Base-by-base conservation (phyloP, 1,284 basidiomycete genomes). In the Cutaneotrichosporon sp. region DNA sequence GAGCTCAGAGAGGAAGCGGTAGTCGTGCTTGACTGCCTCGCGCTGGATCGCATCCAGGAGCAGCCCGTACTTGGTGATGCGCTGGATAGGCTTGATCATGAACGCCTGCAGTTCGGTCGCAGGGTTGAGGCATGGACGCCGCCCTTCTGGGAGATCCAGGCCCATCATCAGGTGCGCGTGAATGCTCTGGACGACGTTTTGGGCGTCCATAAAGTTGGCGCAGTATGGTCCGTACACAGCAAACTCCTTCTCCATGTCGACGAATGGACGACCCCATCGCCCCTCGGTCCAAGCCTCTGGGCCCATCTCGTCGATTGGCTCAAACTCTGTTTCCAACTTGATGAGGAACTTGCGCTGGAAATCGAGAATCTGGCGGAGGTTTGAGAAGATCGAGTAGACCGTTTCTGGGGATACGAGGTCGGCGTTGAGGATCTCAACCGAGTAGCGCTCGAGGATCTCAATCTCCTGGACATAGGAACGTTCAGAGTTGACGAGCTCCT, bases 381-480 rank as follows among this genome's bases (percentile, higher is more conserved):
- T 94, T 10, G 96, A 92, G 81, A 99, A 99, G 65, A 99, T 88
- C 65, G 90, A 86, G 81, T 97, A 94, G 61, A 97, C 91, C 51
- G 93, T 96, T 79, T 98, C 96, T 69, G 92, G 89, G 73, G 95
- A 90, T 68, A 99, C 88, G 64, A 92, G 85, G 72, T 91, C 91
- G 72, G 86, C 87, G 78, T 90, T 87, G 9, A 90, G 85, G 63
- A 98, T 84, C 18, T 89, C 88, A 56, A 85, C 88, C 8, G 92
- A 87, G 73, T 92, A 94, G 86, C 89, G 62, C 86, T 96, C 93
- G 85, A 99, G 89, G 73, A 95, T 89, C 80, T 99, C 97, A 63
- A 99, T 84, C 81, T 99, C 96, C 80, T 96, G 91, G 18, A 99
- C 96, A 80, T 96, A 99, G 82, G 97, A 97, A 61, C 96, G 88